Evolutionary conservation across 2,329 filamentous ascomycete species (phyloP), one percentile per base, ranked within the genome.

Genomic region (Xylariales sp.): DNA sequence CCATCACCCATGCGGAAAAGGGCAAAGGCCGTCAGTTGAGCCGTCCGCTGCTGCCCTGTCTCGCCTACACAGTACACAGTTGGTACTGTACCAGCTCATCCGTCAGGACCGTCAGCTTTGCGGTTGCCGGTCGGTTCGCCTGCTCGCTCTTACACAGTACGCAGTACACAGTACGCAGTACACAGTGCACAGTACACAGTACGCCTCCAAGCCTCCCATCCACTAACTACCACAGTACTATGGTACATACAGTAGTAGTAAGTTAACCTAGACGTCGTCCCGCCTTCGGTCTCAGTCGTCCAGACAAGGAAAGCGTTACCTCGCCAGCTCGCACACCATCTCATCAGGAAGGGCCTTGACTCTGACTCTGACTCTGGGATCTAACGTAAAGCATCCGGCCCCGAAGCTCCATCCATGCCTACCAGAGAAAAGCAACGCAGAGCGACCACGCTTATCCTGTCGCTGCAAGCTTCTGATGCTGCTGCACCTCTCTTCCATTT

Each of bases 401-500:
- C 36, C 24, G 27, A 39, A 31, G 25, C 22, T 21, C 27, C 36
- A 31, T 31, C 35, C 35, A 25, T 27, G 35, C 35, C 21, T 27
- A 8, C n/a, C n/a, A n/a, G n/a, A n/a, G n/a, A n/a, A n/a, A n/a
- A 8, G n/a, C 24, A 8, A 21, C 18, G 15, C 35, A 22, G 35
- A 39, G 36, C 36, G 31, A 39, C 36, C 36, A 21, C 36, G 36
- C 36, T 27, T n/a, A 39, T 39, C 36, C 36, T 39, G 31, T 19
- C 33, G 19, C 11, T 22, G 19, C 33, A 22, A 10, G n/a, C n/a
- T 12, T 35, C 35, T 12, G 24, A 8, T 14, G n/a, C 11, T 27
- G 35, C 19, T 22, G 21, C 20, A 8, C 31, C 25, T 31, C 43
- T 49, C 50, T 45, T 49, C 47, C 50, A 50, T 46, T 53, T 50